Percentiles rank a stretch among this genome's conserved stretches.
phyloP scores from a whole-genome alignment of 352 stramenopile genomes.

The Globisporangium rhizosaccharum region DNA sequence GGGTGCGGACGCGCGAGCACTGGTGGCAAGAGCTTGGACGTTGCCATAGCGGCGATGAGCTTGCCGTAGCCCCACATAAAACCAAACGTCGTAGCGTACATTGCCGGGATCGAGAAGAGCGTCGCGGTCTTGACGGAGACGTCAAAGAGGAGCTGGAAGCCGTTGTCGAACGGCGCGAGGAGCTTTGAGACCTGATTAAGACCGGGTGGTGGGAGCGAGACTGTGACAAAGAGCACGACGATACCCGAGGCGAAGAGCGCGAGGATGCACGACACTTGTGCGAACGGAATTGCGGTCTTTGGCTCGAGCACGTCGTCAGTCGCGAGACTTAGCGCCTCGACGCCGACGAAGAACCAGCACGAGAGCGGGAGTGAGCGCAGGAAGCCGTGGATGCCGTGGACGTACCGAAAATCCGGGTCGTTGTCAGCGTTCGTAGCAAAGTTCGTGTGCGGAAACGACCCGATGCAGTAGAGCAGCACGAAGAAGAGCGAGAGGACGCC shows the following conservation, averaged over 20 bases:
- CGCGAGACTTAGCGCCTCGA: constrained; percentile 22
- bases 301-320: constrained; percentile 20
- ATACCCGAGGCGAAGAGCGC: constrained; percentile 16
- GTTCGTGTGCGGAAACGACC: constrained; percentile 19
- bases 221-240: constrained; percentile 21
- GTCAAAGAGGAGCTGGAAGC: constrained; percentile 24
- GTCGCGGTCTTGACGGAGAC: constrained; percentile 19
- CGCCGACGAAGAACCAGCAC: constrained; percentile 30
- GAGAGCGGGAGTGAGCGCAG: constrained; percentile 22
- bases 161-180: constrained; percentile 24
- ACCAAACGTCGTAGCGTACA: constrained; percentile 26
- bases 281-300: constrained; percentile 15
- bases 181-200: constrained; percentile 22
- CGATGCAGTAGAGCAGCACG: constrained; percentile 26
- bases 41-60: constrained; percentile 26
- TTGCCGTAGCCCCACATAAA: constrained; percentile 37
- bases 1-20: constrained; percentile 10
- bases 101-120: constrained; percentile 30
- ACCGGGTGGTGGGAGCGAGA: constrained; percentile 16
- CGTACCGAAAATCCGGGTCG: constrained; percentile 15
- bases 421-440: constrained; percentile 16
- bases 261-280: constrained; percentile 19
- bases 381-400: constrained; percentile 16
- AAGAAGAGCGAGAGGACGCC: constrained; percentile 24
- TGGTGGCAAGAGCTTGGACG: constrained; percentile 24